These are phyloP conservation scores for Comarum palustre DNA, from an alignment of 306 rosid species.

Conservation along the genomic window DNA sequence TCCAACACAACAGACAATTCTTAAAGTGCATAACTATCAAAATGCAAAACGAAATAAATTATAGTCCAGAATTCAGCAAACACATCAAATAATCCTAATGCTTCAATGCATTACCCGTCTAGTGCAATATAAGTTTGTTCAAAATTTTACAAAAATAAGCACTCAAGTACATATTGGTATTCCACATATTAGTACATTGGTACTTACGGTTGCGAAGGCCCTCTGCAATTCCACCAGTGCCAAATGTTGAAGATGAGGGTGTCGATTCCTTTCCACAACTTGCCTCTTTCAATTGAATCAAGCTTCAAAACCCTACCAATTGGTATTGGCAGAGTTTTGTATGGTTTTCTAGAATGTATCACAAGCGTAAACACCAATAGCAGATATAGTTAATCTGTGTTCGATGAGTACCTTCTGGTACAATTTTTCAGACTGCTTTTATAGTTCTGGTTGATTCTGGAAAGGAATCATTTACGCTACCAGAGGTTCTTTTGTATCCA, in stretches of 20 bases:
- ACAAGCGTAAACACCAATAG: conserved; percentile 13
- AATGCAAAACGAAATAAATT: too few species aligned
- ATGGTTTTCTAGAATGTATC: conserved; percentile 25
- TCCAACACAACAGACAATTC: too few species aligned
- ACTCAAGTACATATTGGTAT: too few species aligned
- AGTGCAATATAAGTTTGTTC: too few species aligned
- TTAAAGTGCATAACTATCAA: too few species aligned
- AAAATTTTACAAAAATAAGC: too few species aligned
- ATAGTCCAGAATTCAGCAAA: too few species aligned
- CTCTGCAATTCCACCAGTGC: conserved; percentile 99
- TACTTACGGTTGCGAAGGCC: conserved; percentile 85
- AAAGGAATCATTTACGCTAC: conserved; percentile 39
- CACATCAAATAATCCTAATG: too few species aligned
- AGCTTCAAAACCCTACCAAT: conserved; percentile 79
- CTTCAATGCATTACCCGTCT: too few species aligned
- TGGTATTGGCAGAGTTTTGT: conserved; percentile 17
- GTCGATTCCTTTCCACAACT: conserved; percentile 57
- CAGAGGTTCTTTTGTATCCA: conserved; percentile 74
- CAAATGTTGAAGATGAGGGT: conserved; percentile 89
- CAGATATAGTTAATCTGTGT: conserved; percentile 28
- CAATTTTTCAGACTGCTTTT: conserved; percentile 22
- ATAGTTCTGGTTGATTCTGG: conserved; percentile 34
- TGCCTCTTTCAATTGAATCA: conserved; percentile 62
- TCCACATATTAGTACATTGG: too few species aligned
- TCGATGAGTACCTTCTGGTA: conserved; percentile 36